Base-by-base conservation (phyloP, 495 filamentous ascomycete genomes). In the Aspergillus coremiiformis region DNA sequence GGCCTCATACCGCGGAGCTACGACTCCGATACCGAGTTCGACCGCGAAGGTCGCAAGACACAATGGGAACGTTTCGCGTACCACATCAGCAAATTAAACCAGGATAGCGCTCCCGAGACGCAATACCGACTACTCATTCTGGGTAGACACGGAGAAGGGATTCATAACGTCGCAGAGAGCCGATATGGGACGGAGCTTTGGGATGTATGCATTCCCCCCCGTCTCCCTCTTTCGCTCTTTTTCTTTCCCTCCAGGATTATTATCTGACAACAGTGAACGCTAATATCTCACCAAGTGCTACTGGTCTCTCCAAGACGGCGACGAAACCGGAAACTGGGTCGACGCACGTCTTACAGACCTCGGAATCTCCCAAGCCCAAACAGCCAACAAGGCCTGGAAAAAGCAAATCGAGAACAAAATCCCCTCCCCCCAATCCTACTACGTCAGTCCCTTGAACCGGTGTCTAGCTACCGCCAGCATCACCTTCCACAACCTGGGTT, bases 251-350 rank as follows among this genome's bases (percentile, higher is more conserved):
- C 5, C 41, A 22, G 10, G 15, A 44, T 21, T 23, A 19, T 15
- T 39, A 35, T 21, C 45, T 33, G 1, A 49, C 30, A 32, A 2
- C 23, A 32, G 6, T n/a, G n/a, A 3, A 42, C 22, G 14, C 21
- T 52, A 22, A 52, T n/a, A 23, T 23, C 6, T 3, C 19, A 46
- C 20, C 4, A 19, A 76, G 72, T 86, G 83, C 63, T 80, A 90
- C 70, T 94, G 86, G 84, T 83, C 85, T 19, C 71, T 79, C 26
- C 78, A 82, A 8, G 78, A 87, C 42, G 87, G 87, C 53, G 86
- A 94, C 59, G 78, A 69, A 20, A 80, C 74, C 5, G 69, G 72
- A 9, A 78, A 59, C 51, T 94, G 89, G 90, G 70, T 76, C 27
- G 89, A 95, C 62, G 84, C 90, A 8, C 71, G 76, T 19, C 74